Evolutionary conservation across 106 monocot species (phyloP).

Genomic region (Triglochin maritima): DNA sequence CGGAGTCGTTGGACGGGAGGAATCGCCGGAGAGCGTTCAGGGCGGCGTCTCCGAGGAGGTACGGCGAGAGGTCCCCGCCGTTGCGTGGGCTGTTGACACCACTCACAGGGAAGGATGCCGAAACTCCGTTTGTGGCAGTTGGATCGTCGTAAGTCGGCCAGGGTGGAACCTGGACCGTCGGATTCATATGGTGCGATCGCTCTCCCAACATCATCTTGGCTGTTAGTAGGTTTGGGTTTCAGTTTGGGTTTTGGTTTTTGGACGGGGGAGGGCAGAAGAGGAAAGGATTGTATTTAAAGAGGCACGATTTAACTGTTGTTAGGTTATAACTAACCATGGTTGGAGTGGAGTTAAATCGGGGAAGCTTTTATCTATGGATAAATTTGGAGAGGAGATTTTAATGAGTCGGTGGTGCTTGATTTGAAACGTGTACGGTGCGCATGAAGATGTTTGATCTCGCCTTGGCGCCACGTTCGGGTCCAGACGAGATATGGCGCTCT

Average conservation of each 20-base stretch:
- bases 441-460: too few relatives aligned
- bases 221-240: not conserved
- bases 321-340: not conserved
- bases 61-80: slow-evolving; percentile 5
- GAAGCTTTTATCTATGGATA: too few relatives aligned
- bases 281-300: not conserved
- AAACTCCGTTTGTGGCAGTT: not conserved
- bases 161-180: not conserved
- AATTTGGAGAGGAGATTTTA: too few relatives aligned
- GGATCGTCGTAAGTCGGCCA: not conserved
- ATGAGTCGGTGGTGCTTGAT: too few relatives aligned
- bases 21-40: slow-evolving; percentile 4
- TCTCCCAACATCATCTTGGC: not conserved
- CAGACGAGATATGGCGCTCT: too few relatives aligned
- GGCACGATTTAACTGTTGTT: not conserved
- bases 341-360: not conserved
- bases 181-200: not conserved
- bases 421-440: too few relatives aligned
- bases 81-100: not conserved
- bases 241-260: not conserved
- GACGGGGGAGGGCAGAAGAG: not conserved
- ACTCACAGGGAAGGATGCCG: not conserved
- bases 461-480: too few relatives aligned
- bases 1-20: slow-evolving; percentile 2
- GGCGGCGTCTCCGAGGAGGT: slow-evolving; percentile 1